These are phyloP conservation scores for Brassica nigra DNA, from an alignment of 345 rosid genomes.

Conservation along the genomic window DNA sequence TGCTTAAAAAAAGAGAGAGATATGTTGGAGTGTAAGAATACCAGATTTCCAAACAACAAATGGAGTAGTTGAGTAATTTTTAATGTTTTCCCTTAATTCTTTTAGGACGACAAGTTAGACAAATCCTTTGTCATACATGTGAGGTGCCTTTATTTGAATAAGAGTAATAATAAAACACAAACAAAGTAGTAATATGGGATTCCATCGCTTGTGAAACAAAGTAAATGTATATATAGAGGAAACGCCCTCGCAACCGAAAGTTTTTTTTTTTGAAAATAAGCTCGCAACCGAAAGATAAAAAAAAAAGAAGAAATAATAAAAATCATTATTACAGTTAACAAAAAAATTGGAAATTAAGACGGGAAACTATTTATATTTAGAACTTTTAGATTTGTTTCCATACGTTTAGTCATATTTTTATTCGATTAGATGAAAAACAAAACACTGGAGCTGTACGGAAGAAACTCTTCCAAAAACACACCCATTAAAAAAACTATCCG, in stretches of 20 bases:
- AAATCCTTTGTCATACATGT: slow-evolving; percentile 19
- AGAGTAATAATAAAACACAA: slow-evolving; percentile 4
- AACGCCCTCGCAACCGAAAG: too few species aligned
- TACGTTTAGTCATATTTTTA: background rate
- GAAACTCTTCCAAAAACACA: background rate
- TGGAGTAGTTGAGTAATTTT: background rate
- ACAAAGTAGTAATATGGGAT: slow-evolving; percentile 13
- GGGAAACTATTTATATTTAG: background rate
- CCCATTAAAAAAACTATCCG: too few species aligned
- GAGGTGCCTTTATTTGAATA: slow-evolving; percentile 14
- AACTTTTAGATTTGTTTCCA: background rate
- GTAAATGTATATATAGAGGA: background rate
- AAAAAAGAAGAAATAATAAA: background rate
- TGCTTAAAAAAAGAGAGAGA: too few species aligned
- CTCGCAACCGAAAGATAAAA: background rate
- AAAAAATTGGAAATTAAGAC: background rate
- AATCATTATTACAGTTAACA: background rate
- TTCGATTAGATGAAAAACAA: background rate
- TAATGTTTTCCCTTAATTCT: background rate
- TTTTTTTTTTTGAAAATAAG: too few species aligned
- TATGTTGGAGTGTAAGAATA: background rate
- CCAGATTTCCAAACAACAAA: background rate
- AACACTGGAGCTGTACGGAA: too few species aligned
- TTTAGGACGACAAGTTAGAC: slow-evolving; percentile 5
- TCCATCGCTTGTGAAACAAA: slow-evolving; percentile 10